Conservation (phyloP, 202 grass and related monocot species). For the Brachypodium distachyon region DNA sequence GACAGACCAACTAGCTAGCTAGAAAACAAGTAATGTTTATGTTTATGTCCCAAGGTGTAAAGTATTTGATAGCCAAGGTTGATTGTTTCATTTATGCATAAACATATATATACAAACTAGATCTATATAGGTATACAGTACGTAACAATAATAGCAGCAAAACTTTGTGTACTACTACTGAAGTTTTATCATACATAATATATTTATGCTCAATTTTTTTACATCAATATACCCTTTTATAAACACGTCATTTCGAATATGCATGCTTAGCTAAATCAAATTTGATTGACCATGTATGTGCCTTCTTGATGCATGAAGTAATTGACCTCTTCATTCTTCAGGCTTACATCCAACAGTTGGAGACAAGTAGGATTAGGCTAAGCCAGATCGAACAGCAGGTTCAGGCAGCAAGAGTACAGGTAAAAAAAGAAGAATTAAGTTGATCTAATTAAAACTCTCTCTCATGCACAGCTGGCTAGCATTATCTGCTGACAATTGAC, state of each 20-base stretch:
- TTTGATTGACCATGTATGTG: too few relatives aligned
- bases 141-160: background rate
- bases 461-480: background rate
- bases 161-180: background rate
- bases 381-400: slow-evolving; percentile 75
- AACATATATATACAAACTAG: too few relatives aligned
- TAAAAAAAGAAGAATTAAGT: background rate
- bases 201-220: too few relatives aligned
- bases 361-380: slow-evolving; percentile 75
- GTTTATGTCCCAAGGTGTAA: background rate
- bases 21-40: slow-evolving; percentile 13
- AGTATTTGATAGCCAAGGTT: too few relatives aligned
- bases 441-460: background rate
- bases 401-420: slow-evolving; percentile 73
- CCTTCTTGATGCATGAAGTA: background rate
- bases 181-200: too few relatives aligned
- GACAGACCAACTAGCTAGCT: slow-evolving; percentile 33
- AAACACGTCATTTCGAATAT: too few relatives aligned
- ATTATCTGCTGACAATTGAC: background rate
- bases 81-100: too few relatives aligned
- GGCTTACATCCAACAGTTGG: slow-evolving; percentile 93
- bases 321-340: slow-evolving; percentile 18
- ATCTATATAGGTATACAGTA: too few relatives aligned
- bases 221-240: too few relatives aligned
- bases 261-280: background rate